Evolutionary conservation across 495 filamentous ascomycete genomes (phyloP), one percentile per base, ranked within the genome.

Genomic region (Lepraria neglecta): DNA sequence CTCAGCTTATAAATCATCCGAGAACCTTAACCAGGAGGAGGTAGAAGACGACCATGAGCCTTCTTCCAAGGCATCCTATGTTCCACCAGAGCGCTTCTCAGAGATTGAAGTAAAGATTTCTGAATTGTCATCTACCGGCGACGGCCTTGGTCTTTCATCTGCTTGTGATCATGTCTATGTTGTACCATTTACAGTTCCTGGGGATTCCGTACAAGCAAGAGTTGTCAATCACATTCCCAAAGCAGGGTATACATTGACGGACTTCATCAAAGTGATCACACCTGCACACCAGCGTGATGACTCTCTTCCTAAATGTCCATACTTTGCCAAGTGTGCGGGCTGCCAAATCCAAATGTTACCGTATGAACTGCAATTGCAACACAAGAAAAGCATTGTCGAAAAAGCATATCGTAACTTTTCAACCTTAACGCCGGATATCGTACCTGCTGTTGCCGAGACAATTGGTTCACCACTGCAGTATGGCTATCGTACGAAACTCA

Each of bases 301-400:
- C 69, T 79, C 76, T 48, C 78, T 84, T 2, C 80, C 96, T 66
- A 74, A 78, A 48, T 98, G 94, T 77, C 77, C 81, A 65, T 97
- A 97, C 75, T 98, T 98, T 68, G 73, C 80, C 38, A 82, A 78
- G 56, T 98, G 94, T 71, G 89, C 89, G 0, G 94, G 94, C 5
- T 98, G 94, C 69, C 95, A 97, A 75, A 89, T 97, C 70, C 94
- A 98, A 73, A 96, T 97, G 90, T 82, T 98, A 59, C 82, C 90
- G 46, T 98, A 98, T 73, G 75, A 80, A 33, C 85, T 89, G 59
- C 94, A 98, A 71, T 79, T 98, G 33, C 80, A 77, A 38, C 87
- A 91, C 68, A 98, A 98, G 77, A 84, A 81, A 70, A 76, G 79
- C 53, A 87, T 97, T 58, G 86, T 98, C 33, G 89, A 94, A 70